Base-by-base conservation (phyloP, 2,329 filamentous ascomycete species). In the Fusarium verrucosum region DNA sequence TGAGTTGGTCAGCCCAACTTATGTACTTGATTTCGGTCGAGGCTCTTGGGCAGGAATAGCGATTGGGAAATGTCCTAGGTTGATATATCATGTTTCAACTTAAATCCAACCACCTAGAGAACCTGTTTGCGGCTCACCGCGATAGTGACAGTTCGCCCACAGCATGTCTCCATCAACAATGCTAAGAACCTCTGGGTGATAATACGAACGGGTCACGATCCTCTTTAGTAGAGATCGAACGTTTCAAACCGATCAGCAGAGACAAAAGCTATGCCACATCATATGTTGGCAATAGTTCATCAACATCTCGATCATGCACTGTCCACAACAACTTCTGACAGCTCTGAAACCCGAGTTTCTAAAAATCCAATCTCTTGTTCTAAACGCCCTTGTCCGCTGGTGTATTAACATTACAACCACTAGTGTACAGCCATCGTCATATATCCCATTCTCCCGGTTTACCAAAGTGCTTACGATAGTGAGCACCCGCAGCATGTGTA, bases 321-420 rank as follows among this genome's bases (percentile, higher is more conserved):
- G 16, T 7, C 33, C 22, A 20, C 17, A 17, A 33, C 11, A 40
- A 41, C 23, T 20, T 28, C 14, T 47, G 23, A 30, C 44, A 42
- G 35, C 6, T 44, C 38, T 41, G 33, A 60, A 62, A 62, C 42
- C 6, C n/a, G n/a, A 26, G 26, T 22, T 32, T 55, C 26, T 25
- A 2, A 58, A n/a, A 49, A 56, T 62, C 23, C 57, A 66, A 50
- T 41, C 22, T 65, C 58, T 56, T 58, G 23, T 28, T 25, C 49
- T 45, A 7, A 54, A 49, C 37, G 26, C 26, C 30, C 37, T n/a
- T 58, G 19, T 22, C 33, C 56, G 33, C 22, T 19, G 38, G 36
- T 19, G 35, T 37, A 68, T 70, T 66, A 67, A 66, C 66, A 70
- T 65, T 68, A 71, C 62, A 68, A 50, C 49, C 42, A 37, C 53